A percentile compares a stretch with the other conserved stretches of the same genome.
Evolutionary conservation across 768 basidiomycete genomes (phyloP).

Genomic region (Cystofilobasidium capitatum): DNA sequence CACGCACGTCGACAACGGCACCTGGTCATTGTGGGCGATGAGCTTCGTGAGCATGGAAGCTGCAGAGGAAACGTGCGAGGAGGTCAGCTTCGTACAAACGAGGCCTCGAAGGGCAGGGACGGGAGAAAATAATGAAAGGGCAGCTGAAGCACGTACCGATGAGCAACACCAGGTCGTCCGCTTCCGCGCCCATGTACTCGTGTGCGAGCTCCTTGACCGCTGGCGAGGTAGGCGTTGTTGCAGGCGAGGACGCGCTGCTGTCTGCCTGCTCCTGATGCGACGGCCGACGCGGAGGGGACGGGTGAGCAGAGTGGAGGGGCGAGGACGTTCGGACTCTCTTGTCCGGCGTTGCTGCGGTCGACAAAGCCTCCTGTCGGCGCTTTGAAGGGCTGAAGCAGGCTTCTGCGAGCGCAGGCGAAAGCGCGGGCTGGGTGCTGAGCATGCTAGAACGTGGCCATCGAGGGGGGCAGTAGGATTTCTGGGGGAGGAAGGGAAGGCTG

Average conservation of each 20-base stretch:
- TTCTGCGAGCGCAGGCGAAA: no score
- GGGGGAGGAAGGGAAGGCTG: no score
- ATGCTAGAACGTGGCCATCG: no score
- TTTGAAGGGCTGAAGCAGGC: neutral
- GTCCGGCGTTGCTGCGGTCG: neutral
- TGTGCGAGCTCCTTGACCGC: constrained; percentile 16
- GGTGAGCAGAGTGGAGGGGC: neutral
- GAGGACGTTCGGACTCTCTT: neutral
- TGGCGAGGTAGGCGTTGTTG: neutral
- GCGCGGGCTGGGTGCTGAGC: no score
- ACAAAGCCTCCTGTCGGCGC: neutral
- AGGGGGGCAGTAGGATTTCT: no score
- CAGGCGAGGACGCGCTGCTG: neutral
- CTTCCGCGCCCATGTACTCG: constrained; percentile 50
- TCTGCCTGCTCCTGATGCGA: neutral
- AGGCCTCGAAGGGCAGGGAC: constrained; percentile 20
- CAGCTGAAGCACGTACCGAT: constrained; percentile 53
- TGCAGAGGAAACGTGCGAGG: constrained; percentile 35
- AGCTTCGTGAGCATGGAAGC: constrained; percentile 94
- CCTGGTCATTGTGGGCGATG: constrained; percentile 90
- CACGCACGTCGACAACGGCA: constrained; percentile 72
- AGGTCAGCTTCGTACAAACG: constrained; percentile 28
- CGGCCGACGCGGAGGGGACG: neutral
- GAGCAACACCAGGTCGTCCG: constrained; percentile 74
- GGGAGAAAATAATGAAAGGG: constrained; percentile 12